Evolutionary conservation across 164 flowering plant genomes (phyloP).

Genomic region (Berberis thunbergii): DNA sequence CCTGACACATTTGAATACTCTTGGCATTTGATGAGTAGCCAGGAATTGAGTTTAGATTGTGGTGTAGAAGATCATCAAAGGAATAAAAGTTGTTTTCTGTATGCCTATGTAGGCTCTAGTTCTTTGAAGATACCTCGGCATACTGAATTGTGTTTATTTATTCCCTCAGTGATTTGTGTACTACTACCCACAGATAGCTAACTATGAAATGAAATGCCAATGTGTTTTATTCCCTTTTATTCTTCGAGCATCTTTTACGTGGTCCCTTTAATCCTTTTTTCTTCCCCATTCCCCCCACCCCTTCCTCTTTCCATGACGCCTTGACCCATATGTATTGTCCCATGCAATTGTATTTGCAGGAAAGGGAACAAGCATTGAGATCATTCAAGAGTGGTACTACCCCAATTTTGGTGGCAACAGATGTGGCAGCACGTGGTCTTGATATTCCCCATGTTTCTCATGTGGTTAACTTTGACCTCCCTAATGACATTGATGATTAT

Average conservation of each 20-base stretch:
- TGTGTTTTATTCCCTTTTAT: not conserved
- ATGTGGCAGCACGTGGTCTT: constrained; percentile 71
- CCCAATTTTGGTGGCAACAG: constrained; percentile 65
- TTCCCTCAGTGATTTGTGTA: not conserved
- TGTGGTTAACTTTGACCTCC: constrained; percentile 68
- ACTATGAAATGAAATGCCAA: not conserved
- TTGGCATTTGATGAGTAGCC: no score
- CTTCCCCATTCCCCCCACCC: no score
- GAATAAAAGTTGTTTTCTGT: no score
- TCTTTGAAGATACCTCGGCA: not conserved
- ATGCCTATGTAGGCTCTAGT: no score
- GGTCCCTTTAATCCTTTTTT: not conserved
- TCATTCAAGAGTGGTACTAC: constrained; percentile 46
- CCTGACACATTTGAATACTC: not conserved
- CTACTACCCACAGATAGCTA: not conserved
- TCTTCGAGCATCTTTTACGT: not conserved
- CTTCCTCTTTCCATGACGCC: no score
- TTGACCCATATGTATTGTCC: not conserved
- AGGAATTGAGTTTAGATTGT: no score
- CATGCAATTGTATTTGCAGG: constrained; percentile 20
- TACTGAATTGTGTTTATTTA: not conserved
- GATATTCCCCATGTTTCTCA: constrained; percentile 67
- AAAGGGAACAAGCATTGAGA: constrained; percentile 49
- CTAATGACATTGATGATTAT: constrained; percentile 58
- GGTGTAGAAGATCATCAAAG: not conserved